A percentile compares a stretch with the other conserved stretches of the same genome.
Evolutionary conservation across 176 grass and related monocot species (phyloP).

Genomic region (Cymbopogon citratus): DNA sequence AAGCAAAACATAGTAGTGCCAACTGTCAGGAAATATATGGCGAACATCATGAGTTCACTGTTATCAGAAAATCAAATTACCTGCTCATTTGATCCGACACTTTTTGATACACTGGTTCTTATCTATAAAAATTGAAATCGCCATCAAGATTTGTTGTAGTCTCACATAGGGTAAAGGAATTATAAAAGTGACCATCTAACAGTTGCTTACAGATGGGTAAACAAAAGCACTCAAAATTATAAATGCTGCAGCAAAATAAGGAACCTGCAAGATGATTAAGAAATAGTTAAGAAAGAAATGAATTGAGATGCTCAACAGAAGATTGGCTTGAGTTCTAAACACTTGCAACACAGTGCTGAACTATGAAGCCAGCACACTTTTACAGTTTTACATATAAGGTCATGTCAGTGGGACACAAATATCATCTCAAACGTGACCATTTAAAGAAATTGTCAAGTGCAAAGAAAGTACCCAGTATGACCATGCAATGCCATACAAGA

Average conservation of each 20-base stretch:
- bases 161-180: not conserved
- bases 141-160: not conserved
- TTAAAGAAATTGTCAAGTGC: not conserved
- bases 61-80: conserved; percentile 25
- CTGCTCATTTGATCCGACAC: conserved; percentile 73
- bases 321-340: not conserved
- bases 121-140: conserved; percentile 46
- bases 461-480: conserved; percentile 73
- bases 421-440: not conserved
- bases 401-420: not conserved
- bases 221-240: conserved; percentile 73
- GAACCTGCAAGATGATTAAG: conserved; percentile 51
- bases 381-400: not conserved
- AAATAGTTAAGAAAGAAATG: not conserved
- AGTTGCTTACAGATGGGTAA: conserved; percentile 62
- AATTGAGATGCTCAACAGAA: not conserved
- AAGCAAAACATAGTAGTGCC: not conserved
- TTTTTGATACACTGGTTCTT: conserved; percentile 74
- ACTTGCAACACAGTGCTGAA: not conserved
- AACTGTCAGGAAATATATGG: not conserved
- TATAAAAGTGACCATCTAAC: not conserved
- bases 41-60: not conserved
- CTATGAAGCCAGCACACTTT: not conserved
- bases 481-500: conserved; percentile 88
- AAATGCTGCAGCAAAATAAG: conserved; percentile 67